These are phyloP conservation scores for Fusarium annulatum DNA, from an alignment of 2,329 filamentous ascomycete genomes.

Conservation along the genomic window DNA sequence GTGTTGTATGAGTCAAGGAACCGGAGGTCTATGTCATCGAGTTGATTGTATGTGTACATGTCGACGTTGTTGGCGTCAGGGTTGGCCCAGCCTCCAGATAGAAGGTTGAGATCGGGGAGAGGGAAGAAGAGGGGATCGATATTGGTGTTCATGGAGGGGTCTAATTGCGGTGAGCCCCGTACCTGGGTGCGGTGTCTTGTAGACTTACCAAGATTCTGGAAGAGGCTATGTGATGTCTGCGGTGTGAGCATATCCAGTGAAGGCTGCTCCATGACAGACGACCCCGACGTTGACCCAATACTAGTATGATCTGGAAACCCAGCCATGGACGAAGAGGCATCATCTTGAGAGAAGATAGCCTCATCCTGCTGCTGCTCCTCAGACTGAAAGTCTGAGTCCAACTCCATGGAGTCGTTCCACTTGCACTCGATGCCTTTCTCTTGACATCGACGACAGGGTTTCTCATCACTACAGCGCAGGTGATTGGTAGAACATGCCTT, in stretches of 20 bases:
- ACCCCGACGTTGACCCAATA: neutral
- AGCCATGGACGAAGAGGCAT: neutral
- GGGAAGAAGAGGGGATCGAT: slow-evolving; percentile 20
- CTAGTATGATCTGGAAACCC: neutral
- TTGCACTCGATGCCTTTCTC: slow-evolving; percentile 44
- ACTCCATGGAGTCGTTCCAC: slow-evolving; percentile 33
- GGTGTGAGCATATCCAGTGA: slow-evolving; percentile 16
- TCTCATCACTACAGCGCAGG: slow-evolving; percentile 46
- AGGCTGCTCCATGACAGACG: slow-evolving; percentile 13
- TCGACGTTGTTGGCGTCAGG: slow-evolving; percentile 1
- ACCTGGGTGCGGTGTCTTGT: rapidly evolving
- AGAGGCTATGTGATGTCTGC: slow-evolving; percentile 18
- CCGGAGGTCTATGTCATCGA: slow-evolving; percentile 47
- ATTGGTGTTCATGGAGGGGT: slow-evolving; percentile 8
- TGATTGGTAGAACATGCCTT: slow-evolving; percentile 46
- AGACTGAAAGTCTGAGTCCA: slow-evolving; percentile 23
- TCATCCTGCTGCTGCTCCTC: slow-evolving; percentile 11
- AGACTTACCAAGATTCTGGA: slow-evolving; percentile 22
- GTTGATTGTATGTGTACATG: slow-evolving; percentile 37
- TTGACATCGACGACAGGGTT: slow-evolving; percentile 46
- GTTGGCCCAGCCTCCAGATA: slow-evolving; percentile 24
- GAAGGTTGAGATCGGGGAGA: slow-evolving; percentile 36
- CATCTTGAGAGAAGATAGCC: slow-evolving; percentile 1
- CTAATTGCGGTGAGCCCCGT: neutral
- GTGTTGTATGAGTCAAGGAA: slow-evolving; percentile 49